phyloP scores from a whole-genome alignment of 2,329 filamentous ascomycete species.

The Aspergillus glaucus region DNA sequence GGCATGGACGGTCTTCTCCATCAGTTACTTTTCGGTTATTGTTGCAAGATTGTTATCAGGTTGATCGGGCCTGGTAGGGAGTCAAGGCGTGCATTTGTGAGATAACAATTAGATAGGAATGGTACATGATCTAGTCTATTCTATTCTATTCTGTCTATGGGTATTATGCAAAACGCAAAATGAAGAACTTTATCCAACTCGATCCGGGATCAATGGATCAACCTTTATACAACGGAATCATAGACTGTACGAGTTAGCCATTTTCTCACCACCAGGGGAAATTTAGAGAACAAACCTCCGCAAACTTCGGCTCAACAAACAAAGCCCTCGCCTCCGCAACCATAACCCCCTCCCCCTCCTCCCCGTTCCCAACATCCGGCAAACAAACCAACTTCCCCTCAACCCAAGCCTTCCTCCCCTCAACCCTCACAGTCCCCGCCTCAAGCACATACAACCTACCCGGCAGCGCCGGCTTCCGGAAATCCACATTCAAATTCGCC shows the following conservation, averaged over 20 bases:
- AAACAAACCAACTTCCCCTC: constrained; percentile 23
- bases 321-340: constrained; percentile 32
- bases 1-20: constrained; percentile 5
- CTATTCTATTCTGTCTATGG: background rate
- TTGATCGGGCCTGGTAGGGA: constrained; percentile 9
- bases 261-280: background rate
- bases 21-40: constrained; percentile 1
- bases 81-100: constrained; percentile 5
- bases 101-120: constrained; percentile 16
- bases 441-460: constrained; percentile 27
- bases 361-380: constrained; percentile 9
- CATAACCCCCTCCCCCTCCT: constrained; percentile 20
- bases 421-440: constrained; percentile 27
- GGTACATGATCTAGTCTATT: constrained; percentile 2
- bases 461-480: constrained; percentile 26
- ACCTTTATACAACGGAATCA: constrained; percentile 25
- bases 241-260: constrained; percentile 18
- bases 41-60: background rate
- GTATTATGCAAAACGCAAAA: too few relatives aligned
- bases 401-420: constrained; percentile 34
- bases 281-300: constrained; percentile 20
- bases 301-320: constrained; percentile 35
- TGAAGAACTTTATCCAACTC: background rate
- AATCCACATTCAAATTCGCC: constrained; percentile 32
- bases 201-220: constrained; percentile 3